These are phyloP conservation scores for Cephaloascus albidus DNA, from an alignment of 805 yeast genomes.

Conservation along the genomic window DNA sequence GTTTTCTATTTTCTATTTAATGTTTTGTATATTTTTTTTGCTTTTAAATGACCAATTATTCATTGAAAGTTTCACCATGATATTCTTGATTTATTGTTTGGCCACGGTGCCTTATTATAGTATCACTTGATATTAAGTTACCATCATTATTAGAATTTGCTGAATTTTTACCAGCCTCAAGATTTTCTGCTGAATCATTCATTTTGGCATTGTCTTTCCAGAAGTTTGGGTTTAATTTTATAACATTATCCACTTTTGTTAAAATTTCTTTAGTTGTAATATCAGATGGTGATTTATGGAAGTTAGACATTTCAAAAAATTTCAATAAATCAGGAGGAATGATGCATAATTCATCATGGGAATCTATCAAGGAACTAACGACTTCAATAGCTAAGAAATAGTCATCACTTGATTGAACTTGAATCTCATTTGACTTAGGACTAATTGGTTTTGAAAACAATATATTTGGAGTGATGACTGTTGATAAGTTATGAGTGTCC, in stretches of 20 bases:
- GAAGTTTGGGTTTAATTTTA: constrained; percentile 20
- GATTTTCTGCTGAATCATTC: constrained; percentile 1
- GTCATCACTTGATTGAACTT: constrained; percentile 42
- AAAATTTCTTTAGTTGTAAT: constrained; percentile 25
- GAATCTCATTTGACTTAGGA: constrained; percentile 2
- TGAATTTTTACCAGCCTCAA: constrained; percentile 3
- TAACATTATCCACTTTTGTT: constrained; percentile 18
- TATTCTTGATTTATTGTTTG: constrained; percentile 19
- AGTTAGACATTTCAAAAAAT: constrained; percentile 38
- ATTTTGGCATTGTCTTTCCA: constrained; percentile 9
- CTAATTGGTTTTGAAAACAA: constrained; percentile 46
- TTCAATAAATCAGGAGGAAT: constrained; percentile 61
- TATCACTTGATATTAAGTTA: constrained; percentile 16
- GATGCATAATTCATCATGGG: constrained; percentile 68
- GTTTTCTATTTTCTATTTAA: too few species aligned
- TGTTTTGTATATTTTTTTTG: too few species aligned
- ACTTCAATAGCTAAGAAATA: constrained; percentile 90
- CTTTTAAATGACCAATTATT: constrained; percentile 4
- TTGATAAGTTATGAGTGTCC: constrained; percentile 93
- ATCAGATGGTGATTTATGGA: constrained; percentile 11
- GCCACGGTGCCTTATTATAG: constrained; percentile 7
- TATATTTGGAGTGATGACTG: constrained; percentile 91
- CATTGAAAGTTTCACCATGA: constrained; percentile 19
- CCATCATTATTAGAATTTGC: constrained; percentile 17
- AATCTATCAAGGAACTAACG: constrained; percentile 71